These are phyloP conservation scores for Chalara sp. DNA, from an alignment of 2,329 filamentous ascomycete genomes.

Conservation along the genomic window DNA sequence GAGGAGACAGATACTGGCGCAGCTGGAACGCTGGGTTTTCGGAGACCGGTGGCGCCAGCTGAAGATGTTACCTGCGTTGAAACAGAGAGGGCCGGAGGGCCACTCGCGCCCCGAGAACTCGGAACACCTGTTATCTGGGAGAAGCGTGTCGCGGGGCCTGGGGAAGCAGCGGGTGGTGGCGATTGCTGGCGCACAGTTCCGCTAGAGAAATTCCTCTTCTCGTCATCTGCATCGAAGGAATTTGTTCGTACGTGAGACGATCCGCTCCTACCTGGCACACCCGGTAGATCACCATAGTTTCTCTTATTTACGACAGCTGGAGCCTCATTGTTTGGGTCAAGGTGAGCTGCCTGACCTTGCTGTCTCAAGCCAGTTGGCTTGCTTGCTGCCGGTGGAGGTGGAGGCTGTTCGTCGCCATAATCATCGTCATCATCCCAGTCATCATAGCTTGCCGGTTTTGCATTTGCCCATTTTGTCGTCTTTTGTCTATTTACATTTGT, in stretches of 20 bases:
- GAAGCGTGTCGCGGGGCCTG: constrained; percentile 22
- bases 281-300: constrained; percentile 25
- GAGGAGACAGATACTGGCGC: constrained; percentile 14
- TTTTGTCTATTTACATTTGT: constrained; percentile 84
- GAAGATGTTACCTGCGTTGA: constrained; percentile 15
- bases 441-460: constrained; percentile 79
- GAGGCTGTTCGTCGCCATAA: constrained; percentile 49
- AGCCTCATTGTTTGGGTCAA: constrained; percentile 6
- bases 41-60: constrained; percentile 8
- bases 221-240: constrained; percentile 49
- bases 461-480: constrained; percentile 92
- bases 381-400: constrained; percentile 32
- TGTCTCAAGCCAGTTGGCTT: constrained; percentile 37
- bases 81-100: constrained; percentile 18
- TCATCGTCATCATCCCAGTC: constrained; percentile 89
- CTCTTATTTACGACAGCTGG: constrained; percentile 15
- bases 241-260: constrained; percentile 26
- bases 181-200: constrained; percentile 14
- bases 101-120: constrained; percentile 15
- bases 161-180: constrained; percentile 4
- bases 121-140: constrained; percentile 21
- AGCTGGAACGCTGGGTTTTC: constrained; percentile 12
- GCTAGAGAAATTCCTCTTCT: constrained; percentile 41
- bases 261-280: constrained; percentile 12
- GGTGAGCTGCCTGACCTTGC: constrained; percentile 27